A percentile compares a stretch with the other conserved stretches of the same genome.
phyloP scores from a whole-genome alignment of 129 eudicot genomes.

The Glebionis coronaria region DNA sequence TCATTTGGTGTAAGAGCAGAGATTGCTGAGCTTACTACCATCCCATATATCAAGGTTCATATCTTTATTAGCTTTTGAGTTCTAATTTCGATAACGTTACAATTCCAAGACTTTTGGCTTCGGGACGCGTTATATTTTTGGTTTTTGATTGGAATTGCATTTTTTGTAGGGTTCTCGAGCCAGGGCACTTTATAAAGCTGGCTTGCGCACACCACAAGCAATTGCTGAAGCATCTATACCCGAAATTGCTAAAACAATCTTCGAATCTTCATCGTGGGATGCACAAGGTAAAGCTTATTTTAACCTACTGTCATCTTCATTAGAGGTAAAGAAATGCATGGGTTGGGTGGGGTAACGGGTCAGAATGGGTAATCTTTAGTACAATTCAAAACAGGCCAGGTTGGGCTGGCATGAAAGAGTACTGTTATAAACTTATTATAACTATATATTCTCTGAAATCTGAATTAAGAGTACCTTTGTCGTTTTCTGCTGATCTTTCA shows the following conservation, averaged over 20 bases:
- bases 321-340: not conserved
- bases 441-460: no score
- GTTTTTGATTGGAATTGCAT: slow-evolving; percentile 7
- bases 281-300: slow-evolving; percentile 52
- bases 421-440: no score
- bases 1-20: slow-evolving; percentile 99
- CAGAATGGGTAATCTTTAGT: not conserved
- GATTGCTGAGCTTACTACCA: slow-evolving; percentile 88
- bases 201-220: slow-evolving; percentile 89
- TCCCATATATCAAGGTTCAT: slow-evolving; percentile 80
- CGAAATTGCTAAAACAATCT: slow-evolving; percentile 81
- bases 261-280: slow-evolving; percentile 93
- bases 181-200: slow-evolving; percentile 94
- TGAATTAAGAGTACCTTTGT: no score
- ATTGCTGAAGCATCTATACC: slow-evolving; percentile 88
- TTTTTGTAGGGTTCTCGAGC: slow-evolving; percentile 84
- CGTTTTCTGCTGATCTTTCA: no score
- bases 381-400: no score
- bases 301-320: not conserved
- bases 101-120: not conserved
- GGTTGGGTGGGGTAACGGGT: not conserved
- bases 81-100: slow-evolving; percentile 9
- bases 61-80: slow-evolving; percentile 8
- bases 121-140: not conserved
- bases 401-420: no score